phyloP scores from a whole-genome alignment of 2,329 filamentous ascomycete genomes.

The Didymella segeticola region DNA sequence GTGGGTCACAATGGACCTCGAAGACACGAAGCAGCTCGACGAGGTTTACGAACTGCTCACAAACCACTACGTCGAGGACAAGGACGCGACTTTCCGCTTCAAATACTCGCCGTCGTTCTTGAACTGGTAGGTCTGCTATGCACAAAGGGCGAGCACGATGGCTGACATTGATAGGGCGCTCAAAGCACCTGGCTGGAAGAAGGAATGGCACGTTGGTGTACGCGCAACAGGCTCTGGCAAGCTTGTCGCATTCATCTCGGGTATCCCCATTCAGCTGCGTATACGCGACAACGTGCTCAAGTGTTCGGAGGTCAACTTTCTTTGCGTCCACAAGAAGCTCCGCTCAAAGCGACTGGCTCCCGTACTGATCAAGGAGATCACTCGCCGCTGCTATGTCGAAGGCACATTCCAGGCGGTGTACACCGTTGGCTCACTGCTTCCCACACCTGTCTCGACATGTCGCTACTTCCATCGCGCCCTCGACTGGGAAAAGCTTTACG shows the following conservation, averaged over 20 bases:
- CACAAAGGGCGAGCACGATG: no score
- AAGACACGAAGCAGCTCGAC: slow-evolving; percentile 75
- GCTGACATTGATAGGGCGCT: slow-evolving; percentile 70
- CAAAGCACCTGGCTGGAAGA: slow-evolving; percentile 91
- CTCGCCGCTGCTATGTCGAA: slow-evolving; percentile 84
- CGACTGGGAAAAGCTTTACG: slow-evolving; percentile 95
- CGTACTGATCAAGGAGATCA: slow-evolving; percentile 97
- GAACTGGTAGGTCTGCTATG: slow-evolving; percentile 70
- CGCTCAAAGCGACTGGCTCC: slow-evolving; percentile 90
- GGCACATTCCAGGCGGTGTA: slow-evolving; percentile 95
- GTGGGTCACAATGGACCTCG: slow-evolving; percentile 90
- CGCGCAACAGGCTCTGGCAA: slow-evolving; percentile 82
- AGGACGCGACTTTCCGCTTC: slow-evolving; percentile 96
- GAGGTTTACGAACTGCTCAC: slow-evolving; percentile 92
- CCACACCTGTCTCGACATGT: slow-evolving; percentile 89
- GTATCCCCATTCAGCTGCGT: slow-evolving; percentile 82
- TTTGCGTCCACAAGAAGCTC: slow-evolving; percentile 97
- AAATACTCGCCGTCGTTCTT: slow-evolving; percentile 91
- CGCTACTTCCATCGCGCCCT: slow-evolving; percentile 94
- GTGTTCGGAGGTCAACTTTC: slow-evolving; percentile 95
- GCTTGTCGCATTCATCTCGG: slow-evolving; percentile 94
- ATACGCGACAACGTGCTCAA: slow-evolving; percentile 78
- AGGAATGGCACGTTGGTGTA: slow-evolving; percentile 94
- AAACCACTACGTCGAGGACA: slow-evolving; percentile 96
- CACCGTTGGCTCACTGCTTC: slow-evolving; percentile 89